Conservation (phyloP, 371 early-diverging fungal genomes). For the Rhizopus arrhizus region DNA sequence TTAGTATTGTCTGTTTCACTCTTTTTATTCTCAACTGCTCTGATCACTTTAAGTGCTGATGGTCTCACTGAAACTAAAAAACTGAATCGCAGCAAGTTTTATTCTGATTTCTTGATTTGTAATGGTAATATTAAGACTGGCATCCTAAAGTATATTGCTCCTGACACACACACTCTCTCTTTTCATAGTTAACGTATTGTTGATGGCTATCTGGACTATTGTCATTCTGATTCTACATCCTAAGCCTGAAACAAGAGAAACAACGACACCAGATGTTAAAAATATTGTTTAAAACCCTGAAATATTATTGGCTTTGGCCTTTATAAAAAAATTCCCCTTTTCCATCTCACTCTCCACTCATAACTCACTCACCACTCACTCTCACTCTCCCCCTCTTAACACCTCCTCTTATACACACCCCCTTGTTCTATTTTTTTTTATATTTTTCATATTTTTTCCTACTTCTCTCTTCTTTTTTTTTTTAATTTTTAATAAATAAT, state of each 20-base stretch:
- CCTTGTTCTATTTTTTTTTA: not conserved
- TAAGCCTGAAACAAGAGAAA: constrained; percentile 9
- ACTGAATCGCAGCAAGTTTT: constrained; percentile 43
- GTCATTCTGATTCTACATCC: constrained; percentile 52
- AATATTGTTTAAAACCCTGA: too few species aligned
- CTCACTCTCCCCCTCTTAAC: not conserved
- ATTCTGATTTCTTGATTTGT: constrained; percentile 50
- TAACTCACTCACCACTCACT: not conserved
- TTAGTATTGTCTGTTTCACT: constrained; percentile 38
- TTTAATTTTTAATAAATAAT: constrained; percentile 11
- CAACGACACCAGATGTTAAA: too few species aligned
- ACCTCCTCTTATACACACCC: not conserved
- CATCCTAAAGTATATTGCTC: not conserved
- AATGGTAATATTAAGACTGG: constrained; percentile 33
- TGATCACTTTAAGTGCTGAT: constrained; percentile 48
- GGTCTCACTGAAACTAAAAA: constrained; percentile 34
- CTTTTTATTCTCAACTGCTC: constrained; percentile 30
- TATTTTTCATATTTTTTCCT: constrained; percentile 1
- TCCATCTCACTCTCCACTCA: too few species aligned
- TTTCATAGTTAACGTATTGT: constrained; percentile 38
- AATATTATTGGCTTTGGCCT: not conserved
- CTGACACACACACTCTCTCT: not conserved
- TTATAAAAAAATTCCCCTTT: too few species aligned
- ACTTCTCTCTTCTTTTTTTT: constrained; percentile 3
- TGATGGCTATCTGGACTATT: constrained; percentile 39